A percentile compares a stretch with the other conserved stretches of the same genome.
Conservation (phyloP, 768 basidiomycete genomes). For the Boletus bicolor region DNA sequence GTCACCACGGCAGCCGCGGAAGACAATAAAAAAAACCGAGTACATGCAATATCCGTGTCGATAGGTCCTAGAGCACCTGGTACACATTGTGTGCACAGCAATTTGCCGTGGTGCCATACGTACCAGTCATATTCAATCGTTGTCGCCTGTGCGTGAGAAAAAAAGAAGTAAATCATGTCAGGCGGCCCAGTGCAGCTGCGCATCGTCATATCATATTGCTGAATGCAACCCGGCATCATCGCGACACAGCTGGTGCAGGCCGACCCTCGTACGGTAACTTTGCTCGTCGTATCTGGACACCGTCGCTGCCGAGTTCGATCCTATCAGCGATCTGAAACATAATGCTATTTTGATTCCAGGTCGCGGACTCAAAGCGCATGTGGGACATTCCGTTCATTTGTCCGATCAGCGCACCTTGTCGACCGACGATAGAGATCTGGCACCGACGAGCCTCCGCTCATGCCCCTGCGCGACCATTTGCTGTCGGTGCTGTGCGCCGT, state of each 20-base stretch:
- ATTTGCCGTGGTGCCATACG: background rate
- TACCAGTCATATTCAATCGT: background rate
- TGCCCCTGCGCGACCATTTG: background rate
- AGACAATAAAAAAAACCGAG: background rate
- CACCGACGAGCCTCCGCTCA: background rate
- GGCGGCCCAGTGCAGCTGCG: too few species aligned
- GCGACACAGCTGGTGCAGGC: too few species aligned
- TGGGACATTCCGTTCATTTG: background rate
- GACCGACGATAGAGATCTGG: background rate
- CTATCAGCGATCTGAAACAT: background rate
- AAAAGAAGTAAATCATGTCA: too few species aligned
- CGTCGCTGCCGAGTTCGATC: background rate
- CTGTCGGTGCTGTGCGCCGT: slow-evolving; percentile 3
- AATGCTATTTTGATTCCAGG: background rate
- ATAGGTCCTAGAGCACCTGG: background rate
- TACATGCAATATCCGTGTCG: background rate
- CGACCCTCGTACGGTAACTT: background rate
- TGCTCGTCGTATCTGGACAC: background rate
- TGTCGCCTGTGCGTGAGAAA: background rate
- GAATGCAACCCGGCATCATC: background rate
- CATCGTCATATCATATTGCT: too few species aligned
- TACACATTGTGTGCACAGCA: background rate
- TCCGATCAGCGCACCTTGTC: background rate
- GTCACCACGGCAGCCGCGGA: background rate
- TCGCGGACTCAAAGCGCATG: background rate